phyloP scores from a whole-genome alignment of 2,329 filamentous ascomycete genomes.

The Emmonsiellopsis sp. region DNA sequence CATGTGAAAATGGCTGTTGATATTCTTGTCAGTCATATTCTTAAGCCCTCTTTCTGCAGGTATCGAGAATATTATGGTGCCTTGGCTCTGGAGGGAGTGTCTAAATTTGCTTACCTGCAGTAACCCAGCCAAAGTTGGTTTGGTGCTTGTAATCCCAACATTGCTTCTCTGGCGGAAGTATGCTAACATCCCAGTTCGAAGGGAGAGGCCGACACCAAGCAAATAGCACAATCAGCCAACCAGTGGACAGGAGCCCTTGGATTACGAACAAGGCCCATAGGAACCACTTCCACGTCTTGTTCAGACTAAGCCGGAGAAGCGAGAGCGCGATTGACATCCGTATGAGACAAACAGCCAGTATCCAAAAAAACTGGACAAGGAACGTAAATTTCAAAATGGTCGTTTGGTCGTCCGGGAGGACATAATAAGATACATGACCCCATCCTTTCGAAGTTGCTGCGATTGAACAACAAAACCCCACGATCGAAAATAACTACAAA shows the following conservation, averaged over 20 bases:
- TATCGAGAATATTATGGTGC: too few species aligned
- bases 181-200: background rate
- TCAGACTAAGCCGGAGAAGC: conserved; percentile 2
- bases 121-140: background rate
- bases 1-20: background rate
- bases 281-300: background rate
- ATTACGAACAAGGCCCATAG: background rate
- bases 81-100: background rate
- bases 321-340: background rate
- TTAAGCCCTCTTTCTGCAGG: too few species aligned
- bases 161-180: background rate
- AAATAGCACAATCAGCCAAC: background rate
- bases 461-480: background rate
- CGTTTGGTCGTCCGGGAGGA: background rate
- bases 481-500: background rate
- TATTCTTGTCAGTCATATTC: too few species aligned
- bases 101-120: background rate
- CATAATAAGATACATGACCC: background rate
- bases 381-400: background rate
- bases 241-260: background rate
- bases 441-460: background rate
- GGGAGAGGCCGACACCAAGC: background rate
- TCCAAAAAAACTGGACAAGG: background rate
- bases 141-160: background rate
- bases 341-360: background rate